phyloP scores from a whole-genome alignment of 495 filamentous ascomycete genomes.

The Podospora tetraspora region DNA sequence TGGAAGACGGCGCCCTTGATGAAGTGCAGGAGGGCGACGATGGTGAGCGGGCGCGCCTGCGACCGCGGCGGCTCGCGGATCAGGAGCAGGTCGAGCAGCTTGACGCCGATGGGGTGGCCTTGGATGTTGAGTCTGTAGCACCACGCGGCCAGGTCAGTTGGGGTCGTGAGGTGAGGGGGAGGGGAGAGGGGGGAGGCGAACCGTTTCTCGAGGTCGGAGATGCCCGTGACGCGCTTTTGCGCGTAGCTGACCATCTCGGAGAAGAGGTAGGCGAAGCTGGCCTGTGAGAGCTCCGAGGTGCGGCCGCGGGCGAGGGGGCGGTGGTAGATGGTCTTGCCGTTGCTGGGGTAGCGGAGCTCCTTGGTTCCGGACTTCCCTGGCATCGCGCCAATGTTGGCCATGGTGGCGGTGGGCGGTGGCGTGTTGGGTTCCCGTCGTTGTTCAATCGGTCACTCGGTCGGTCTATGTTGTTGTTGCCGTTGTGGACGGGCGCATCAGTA shows the following conservation, averaged over 20 bases:
- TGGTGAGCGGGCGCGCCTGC: constrained; percentile 73
- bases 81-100: constrained; percentile 90
- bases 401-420: not conserved
- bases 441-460: not conserved
- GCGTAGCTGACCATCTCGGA: constrained; percentile 96
- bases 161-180: not conserved
- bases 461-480: not conserved
- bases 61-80: constrained; percentile 65
- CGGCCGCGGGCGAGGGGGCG: constrained; percentile 84
- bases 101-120: constrained; percentile 91
- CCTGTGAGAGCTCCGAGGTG: constrained; percentile 79
- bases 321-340: constrained; percentile 97
- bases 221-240: constrained; percentile 81
- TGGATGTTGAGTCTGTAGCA: constrained; percentile 73
- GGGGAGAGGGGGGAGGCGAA: constrained; percentile 33
- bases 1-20: constrained; percentile 87
- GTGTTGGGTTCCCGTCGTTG: not conserved
- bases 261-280: constrained; percentile 93
- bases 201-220: constrained; percentile 90
- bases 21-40: constrained; percentile 89
- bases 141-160: not conserved
- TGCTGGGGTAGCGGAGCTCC: constrained; percentile 79
- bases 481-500: not conserved
- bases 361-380: constrained; percentile 9
- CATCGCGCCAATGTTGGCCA: constrained; percentile 8